A percentile compares a stretch with the other conserved stretches of the same genome.
Conservation (phyloP, 345 rosid species). For the Erodium maritimum region DNA sequence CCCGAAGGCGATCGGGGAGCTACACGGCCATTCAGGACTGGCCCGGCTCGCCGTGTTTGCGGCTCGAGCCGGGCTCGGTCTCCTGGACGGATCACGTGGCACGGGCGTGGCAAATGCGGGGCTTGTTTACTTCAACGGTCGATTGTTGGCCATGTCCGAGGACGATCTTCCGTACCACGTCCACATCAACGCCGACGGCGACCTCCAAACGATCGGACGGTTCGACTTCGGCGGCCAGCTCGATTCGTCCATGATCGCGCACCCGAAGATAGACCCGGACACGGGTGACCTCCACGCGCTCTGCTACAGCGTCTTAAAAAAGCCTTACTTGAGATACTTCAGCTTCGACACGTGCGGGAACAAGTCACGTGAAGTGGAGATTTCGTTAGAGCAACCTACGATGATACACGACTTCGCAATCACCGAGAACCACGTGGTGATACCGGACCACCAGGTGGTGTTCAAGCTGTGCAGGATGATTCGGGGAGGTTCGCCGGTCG, state of each 20-base stretch:
- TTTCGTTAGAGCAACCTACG: conserved; percentile 36
- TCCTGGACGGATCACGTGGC: conserved; percentile 46
- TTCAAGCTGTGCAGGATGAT: conserved; percentile 58
- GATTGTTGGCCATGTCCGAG: conserved; percentile 69
- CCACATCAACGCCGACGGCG: conserved; percentile 32
- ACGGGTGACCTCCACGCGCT: conserved; percentile 50
- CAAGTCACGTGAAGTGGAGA: conserved; percentile 38
- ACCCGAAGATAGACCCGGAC: conserved; percentile 61
- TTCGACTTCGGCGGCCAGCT: conserved; percentile 46
- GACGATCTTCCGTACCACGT: conserved; percentile 72
- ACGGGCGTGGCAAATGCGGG: conserved; percentile 70
- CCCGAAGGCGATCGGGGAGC: conserved; percentile 68
- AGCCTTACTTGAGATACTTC: conserved; percentile 52
- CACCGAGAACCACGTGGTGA: conserved; percentile 35
- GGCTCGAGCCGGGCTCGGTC: conserved; percentile 42
- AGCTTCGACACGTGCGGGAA: conserved; percentile 32
- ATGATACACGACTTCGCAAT: conserved; percentile 73
- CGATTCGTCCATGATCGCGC: conserved; percentile 50
- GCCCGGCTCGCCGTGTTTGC: conserved; percentile 44
- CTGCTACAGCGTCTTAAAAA: conserved; percentile 41
- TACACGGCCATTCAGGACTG: conserved; percentile 61
- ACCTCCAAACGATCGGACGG: conserved; percentile 46
- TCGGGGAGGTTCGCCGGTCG: conserved; percentile 67
- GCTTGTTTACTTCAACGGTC: conserved; percentile 46
- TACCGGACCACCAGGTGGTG: conserved; percentile 73